These are phyloP conservation scores for Gossypium arboreum DNA, from an alignment of 345 rosid genomes.

Conservation along the genomic window DNA sequence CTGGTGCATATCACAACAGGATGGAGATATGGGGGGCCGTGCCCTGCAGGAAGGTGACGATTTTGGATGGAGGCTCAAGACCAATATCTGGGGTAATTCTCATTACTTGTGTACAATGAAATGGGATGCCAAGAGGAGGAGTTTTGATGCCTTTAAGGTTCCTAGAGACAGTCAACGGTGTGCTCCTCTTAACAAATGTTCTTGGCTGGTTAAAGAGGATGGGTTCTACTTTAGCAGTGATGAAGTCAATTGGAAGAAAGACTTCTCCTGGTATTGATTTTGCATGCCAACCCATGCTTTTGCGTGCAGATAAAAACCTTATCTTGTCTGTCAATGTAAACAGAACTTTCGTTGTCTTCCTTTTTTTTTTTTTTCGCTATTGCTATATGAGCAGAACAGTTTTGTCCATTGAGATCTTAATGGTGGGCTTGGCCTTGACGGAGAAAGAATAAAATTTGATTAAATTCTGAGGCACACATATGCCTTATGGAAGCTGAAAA, in stretches of 20 bases:
- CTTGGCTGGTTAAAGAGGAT: conserved; percentile 85
- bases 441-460: neutral
- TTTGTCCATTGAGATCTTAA: conserved; percentile 5
- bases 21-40: conserved; percentile 77
- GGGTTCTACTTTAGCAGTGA: conserved; percentile 83
- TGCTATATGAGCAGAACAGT: conserved; percentile 1
- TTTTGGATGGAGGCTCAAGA: conserved; percentile 60
- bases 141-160: conserved; percentile 61
- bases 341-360: neutral
- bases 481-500: neutral
- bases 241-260: conserved; percentile 78
- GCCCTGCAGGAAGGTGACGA: conserved; percentile 94
- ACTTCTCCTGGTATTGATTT: conserved; percentile 57
- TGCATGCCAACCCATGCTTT: neutral
- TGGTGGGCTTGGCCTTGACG: neutral
- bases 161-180: conserved; percentile 58
- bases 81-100: conserved; percentile 39
- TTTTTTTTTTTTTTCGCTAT: neutral
- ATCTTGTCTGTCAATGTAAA: conserved; percentile 4
- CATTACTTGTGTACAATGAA: conserved; percentile 66
- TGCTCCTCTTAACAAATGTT: conserved; percentile 56
- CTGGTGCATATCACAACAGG: conserved; percentile 66
- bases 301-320: neutral
- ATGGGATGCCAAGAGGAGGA: conserved; percentile 55
- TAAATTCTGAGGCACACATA: neutral